Evolutionary conservation across 345 rosid species (phyloP).

Genomic region (Heritiera littoralis): DNA sequence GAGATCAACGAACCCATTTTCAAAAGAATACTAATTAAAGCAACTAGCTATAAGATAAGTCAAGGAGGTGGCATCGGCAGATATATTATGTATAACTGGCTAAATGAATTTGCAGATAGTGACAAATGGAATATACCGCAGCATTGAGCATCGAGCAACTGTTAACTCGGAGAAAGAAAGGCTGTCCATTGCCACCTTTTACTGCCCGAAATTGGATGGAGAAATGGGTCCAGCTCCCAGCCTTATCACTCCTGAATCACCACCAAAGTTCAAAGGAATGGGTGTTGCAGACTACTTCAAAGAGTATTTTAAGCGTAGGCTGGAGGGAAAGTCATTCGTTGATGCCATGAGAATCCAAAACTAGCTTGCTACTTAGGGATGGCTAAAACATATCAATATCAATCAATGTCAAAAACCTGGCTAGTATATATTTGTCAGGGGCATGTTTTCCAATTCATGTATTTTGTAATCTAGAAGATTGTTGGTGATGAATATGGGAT

Average conservation of each 20-base stretch:
- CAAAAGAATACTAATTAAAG: no score
- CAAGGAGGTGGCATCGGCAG: no score
- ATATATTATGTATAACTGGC: background rate
- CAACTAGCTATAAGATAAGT: no score
- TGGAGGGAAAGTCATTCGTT: background rate
- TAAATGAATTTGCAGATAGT: background rate
- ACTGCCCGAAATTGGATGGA: slow-evolving; percentile 10
- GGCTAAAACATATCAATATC: background rate
- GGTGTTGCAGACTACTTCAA: background rate
- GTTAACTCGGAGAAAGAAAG: background rate
- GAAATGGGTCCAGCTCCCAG: background rate
- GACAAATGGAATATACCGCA: background rate
- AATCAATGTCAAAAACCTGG: no score
- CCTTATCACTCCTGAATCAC: slow-evolving; percentile 8
- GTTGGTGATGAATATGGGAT: no score
- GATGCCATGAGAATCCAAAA: background rate
- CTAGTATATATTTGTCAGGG: no score
- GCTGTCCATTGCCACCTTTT: background rate
- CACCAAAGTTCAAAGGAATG: background rate
- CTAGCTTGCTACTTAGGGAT: background rate
- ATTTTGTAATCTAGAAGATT: no score
- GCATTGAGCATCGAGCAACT: background rate
- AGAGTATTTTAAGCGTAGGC: background rate
- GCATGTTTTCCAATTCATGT: no score
- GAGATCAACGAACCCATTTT: no score